Evolutionary conservation across 2,329 filamentous ascomycete species (phyloP).

Genomic region (Knoxdaviesia capensis): DNA sequence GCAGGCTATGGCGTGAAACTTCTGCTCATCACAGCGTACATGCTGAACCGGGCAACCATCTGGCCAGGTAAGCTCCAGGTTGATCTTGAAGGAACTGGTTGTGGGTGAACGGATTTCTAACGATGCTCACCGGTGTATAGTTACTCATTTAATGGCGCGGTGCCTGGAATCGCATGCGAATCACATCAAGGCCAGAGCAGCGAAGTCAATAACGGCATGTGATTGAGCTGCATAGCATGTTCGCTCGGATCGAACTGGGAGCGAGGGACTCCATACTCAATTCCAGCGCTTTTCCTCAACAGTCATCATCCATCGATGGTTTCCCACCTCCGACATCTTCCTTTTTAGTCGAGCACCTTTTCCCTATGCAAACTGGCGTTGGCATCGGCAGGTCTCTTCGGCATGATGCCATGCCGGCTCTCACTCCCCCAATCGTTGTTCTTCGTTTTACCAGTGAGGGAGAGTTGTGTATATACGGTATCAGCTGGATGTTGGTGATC

Average conservation of each 20-base stretch:
- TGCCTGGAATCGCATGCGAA: constrained; percentile 34
- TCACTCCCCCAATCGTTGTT: background rate
- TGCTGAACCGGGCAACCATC: constrained; percentile 73
- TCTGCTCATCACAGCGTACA: constrained; percentile 63
- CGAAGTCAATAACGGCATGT: constrained; percentile 19
- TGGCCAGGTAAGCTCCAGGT: constrained; percentile 56
- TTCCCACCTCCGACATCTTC: too few species aligned
- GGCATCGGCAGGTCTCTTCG: too few species aligned
- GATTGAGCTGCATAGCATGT: background rate
- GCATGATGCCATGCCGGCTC: background rate
- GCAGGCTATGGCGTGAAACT: constrained; percentile 73
- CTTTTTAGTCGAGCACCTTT: too few species aligned
- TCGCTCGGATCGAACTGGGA: too few species aligned
- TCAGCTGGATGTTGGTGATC: too few species aligned
- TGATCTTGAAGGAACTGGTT: background rate
- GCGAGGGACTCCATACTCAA: too few species aligned
- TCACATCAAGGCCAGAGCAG: constrained; percentile 28
- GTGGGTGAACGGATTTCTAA: background rate
- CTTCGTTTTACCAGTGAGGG: background rate
- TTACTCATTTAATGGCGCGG: constrained; percentile 32
- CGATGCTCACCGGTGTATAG: constrained; percentile 10
- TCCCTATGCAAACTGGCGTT: too few species aligned
- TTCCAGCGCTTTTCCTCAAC: too few species aligned
- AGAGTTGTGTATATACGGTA: too few species aligned
- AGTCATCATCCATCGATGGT: too few species aligned